Base-by-base conservation (phyloP, 352 stramenopile genomes). In the Globisporangium echinulatum region DNA sequence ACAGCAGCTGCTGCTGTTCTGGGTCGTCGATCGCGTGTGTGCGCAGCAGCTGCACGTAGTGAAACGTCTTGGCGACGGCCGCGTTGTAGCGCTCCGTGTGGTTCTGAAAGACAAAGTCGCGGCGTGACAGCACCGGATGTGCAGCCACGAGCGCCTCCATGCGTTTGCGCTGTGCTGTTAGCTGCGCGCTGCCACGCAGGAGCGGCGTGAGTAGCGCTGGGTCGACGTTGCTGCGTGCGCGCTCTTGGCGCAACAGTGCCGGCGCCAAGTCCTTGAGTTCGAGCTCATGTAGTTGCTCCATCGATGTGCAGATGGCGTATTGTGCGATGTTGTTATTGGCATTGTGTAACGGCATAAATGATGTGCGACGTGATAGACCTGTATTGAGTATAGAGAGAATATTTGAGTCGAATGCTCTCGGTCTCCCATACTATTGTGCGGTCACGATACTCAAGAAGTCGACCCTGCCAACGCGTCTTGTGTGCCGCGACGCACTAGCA, bases 101-200 rank as follows among this genome's bases (percentile, higher is more conserved):
- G 64, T 81, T 83, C 44, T 64, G 69, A 61, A 67, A 81, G 49
- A 75, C 67, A 58, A 72, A 75, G 63, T 81, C 59, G 36, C 68
- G 69, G 49, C 74, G 64, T n/a, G 67, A 75, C 3, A 83, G 67
- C 39, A 83, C 74, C 7, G 74, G 74, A 39, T 83, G 65, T 13
- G 46, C 37, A 36, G 64, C 57, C 11, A 65, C 42, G 13, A 74
- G 38, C 39, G 17, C 4, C 14, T 63, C 40, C 17, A 74, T 33
- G 4, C 58, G 15, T 38, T 58, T 63, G 47, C 59, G 59, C 2
- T 50, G 64, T 7, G 52, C 49, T 37, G 66, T 67, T 59, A 43
- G 14, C 37, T 19, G 46, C 36, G 47, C 46, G 17, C 49, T 33
- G 19, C 64, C 64, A 25, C 58, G 67, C 49, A 73, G 52, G 4